Evolutionary conservation across 805 yeast species (phyloP), one percentile per base, ranked within the genome.

Genomic region (Monosporozyma aerobia): DNA sequence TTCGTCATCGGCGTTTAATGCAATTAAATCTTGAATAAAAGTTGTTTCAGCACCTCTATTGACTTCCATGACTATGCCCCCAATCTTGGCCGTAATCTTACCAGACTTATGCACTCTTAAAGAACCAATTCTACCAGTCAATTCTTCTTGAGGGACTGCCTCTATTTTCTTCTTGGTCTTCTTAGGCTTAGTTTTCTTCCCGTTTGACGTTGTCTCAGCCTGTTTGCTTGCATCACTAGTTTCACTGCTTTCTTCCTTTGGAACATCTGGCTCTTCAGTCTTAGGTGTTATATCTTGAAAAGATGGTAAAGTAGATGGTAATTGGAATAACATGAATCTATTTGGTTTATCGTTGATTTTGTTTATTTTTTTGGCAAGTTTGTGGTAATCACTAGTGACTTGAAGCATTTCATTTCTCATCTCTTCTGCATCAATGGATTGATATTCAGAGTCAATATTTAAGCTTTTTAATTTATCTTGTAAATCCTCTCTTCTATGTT

Each of bases 61-160:
- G 23, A 90, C 81, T 53, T 85, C 88, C 76, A 83, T 77, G 3
- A 78, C 74, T 7, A 80, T 78, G 50, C 81, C 78, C 13, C 96
- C 96, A 40, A 92, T 71, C 54, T 80, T 77, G 67, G 90, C 77
- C 3, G 95, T 76, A 22, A 89, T 67, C 63, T 79, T 87, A 3
- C 98, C 98, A 1, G 96, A 87, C 61, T 83, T 79, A 66, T 90
- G 97, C 47, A 83, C 74, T 52, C 92, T 79, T 35, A 92, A 63
- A 9, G 78, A 74, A 5, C 97, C 97, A 40, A 89, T 75, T 51
- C 74, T 74, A 1, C 97, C 97, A 41, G 70, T 23, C 51, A 59
- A 54, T 8, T 58, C 51, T 35, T 54, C 54, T 14, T 50, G 56
- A 39, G 54, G 50, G 5, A 51, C 48, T 47, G 35, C 54, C 52